phyloP scores from a whole-genome alignment of 2,329 filamentous ascomycete genomes.

The Chrysoporthe austroafricana region DNA sequence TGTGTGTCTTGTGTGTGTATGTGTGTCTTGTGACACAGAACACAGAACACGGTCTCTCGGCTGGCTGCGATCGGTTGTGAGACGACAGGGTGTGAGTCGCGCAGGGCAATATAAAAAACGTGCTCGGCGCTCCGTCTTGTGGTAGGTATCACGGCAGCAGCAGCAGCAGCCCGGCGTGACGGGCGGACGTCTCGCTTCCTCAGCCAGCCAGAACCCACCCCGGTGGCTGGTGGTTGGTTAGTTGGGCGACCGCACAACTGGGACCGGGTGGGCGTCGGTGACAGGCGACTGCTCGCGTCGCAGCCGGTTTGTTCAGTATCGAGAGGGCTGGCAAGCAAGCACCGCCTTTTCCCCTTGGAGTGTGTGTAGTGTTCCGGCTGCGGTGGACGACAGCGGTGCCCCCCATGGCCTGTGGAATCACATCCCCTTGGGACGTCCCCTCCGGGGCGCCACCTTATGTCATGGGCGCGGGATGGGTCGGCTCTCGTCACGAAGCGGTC shows the following conservation, averaged over 20 bases:
- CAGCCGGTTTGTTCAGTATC: not conserved
- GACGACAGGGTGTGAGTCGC: slow-evolving; percentile 10
- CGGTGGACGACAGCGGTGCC: too few relatives aligned
- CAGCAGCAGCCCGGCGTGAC: not conserved
- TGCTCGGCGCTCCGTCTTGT: slow-evolving; percentile 24
- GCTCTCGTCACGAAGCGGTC: not conserved
- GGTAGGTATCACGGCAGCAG: slow-evolving; percentile 12
- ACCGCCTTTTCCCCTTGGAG: too few relatives aligned
- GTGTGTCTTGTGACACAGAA: too few relatives aligned
- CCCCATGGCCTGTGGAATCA: too few relatives aligned
- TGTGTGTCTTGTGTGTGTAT: too few relatives aligned
- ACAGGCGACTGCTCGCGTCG: slow-evolving; percentile 13
- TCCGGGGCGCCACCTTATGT: too few relatives aligned
- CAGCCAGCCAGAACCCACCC: not conserved
- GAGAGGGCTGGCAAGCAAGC: not conserved
- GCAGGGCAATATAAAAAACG: slow-evolving; percentile 28
- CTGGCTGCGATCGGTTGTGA: not conserved
- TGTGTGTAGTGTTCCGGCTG: too few relatives aligned
- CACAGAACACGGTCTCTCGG: not conserved
- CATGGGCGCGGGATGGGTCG: too few relatives aligned
- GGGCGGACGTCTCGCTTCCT: not conserved
- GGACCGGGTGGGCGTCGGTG: not conserved
- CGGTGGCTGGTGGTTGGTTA: too few relatives aligned
- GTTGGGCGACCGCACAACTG: not conserved
- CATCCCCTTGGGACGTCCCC: too few relatives aligned